Percentiles rank a stretch among this genome's conserved stretches.
Evolutionary conservation across 306 rosid genomes (phyloP).

Genomic region (Glycine latifolia): DNA sequence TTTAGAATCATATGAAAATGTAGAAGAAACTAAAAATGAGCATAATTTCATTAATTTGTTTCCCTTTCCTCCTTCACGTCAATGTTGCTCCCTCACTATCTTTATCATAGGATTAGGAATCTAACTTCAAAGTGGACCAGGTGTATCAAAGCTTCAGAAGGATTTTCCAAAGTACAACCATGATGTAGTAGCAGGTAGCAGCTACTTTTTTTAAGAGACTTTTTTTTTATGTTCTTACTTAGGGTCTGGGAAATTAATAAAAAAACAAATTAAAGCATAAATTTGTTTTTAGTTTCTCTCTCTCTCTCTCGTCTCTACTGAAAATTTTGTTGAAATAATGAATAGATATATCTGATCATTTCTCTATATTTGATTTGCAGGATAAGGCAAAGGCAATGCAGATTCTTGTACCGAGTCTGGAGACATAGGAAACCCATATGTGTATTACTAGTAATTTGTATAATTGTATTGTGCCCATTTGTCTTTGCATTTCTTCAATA

Average conservation of each 20-base stretch:
- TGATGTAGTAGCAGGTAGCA: neutral
- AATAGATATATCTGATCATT: conserved; percentile 16
- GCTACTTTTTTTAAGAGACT: neutral
- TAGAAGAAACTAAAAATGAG: neutral
- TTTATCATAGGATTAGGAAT: conserved; percentile 22
- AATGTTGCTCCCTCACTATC: neutral
- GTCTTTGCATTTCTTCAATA: conserved; percentile 4
- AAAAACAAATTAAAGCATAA: neutral
- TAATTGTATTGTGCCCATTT: neutral
- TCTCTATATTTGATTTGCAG: conserved; percentile 15
- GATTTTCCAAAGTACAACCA: neutral
- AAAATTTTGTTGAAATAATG: neutral
- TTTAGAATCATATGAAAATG: neutral
- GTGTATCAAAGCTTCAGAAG: neutral
- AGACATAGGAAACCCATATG: conserved; percentile 34
- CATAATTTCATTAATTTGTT: neutral
- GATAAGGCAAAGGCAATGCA: conserved; percentile 14
- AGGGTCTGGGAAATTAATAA: neutral
- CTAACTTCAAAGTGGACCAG: neutral
- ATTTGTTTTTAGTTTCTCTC: neutral
- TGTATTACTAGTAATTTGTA: neutral
- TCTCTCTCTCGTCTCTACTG: neutral
- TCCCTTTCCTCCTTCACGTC: neutral
- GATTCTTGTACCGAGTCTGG: conserved; percentile 27
- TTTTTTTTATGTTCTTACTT: neutral